A percentile compares a stretch with the other conserved stretches of the same genome.
Evolutionary conservation across 1,139 yeast genomes (phyloP).

Genomic region (Meyerozyma sp.): DNA sequence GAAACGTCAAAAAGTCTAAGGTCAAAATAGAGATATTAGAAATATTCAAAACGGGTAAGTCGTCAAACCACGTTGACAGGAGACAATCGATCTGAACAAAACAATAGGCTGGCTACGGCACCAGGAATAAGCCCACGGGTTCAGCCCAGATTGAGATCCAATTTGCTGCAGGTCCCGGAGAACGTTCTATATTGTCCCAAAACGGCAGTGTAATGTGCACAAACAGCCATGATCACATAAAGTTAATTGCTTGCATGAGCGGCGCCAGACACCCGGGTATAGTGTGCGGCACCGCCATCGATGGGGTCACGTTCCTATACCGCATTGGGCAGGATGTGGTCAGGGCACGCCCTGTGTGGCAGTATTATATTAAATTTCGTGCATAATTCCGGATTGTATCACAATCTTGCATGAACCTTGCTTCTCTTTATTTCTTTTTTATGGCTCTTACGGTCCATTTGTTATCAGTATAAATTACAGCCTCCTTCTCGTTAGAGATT

Average conservation of each 20-base stretch:
- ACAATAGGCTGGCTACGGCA: background rate
- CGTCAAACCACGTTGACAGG: background rate
- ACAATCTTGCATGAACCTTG: background rate
- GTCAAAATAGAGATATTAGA: no score
- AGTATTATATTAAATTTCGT: background rate
- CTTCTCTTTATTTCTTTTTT: slow-evolving; percentile 1
- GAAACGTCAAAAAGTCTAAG: background rate
- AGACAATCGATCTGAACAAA: no score
- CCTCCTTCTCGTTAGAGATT: background rate
- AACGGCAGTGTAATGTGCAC: background rate
- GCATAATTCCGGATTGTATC: background rate
- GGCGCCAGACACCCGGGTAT: background rate
- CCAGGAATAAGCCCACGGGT: background rate
- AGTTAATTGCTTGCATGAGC: background rate
- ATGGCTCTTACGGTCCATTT: background rate
- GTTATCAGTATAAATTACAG: background rate
- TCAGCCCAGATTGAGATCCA: background rate
- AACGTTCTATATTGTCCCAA: background rate
- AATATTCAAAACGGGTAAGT: background rate
- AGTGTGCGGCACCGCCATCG: background rate
- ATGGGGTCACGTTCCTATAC: background rate
- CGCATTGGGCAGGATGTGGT: background rate
- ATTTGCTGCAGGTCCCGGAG: background rate
- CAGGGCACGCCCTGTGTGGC: background rate
- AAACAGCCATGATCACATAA: background rate